Conservation (phyloP, 1,139 yeast genomes). For the Yamadazyma blattariae region DNA sequence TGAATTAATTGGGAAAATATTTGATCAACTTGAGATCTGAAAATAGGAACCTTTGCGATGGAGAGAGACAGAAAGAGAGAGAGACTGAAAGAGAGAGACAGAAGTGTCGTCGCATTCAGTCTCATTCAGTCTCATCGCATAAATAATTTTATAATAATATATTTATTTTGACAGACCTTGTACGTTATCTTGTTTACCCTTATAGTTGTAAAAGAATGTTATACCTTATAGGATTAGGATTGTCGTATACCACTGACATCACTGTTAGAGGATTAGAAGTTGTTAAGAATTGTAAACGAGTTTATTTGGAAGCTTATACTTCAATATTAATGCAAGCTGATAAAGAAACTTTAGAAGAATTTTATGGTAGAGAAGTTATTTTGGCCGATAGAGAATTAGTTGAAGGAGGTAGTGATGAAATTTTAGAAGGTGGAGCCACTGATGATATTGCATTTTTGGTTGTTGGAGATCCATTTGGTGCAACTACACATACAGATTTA, state of each 20-base stretch:
- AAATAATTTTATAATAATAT: too few species aligned
- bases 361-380: slow-evolving; percentile 81
- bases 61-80: too few species aligned
- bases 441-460: slow-evolving; percentile 92
- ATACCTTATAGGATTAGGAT: slow-evolving; percentile 87
- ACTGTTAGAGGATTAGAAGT: slow-evolving; percentile 92
- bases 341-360: slow-evolving; percentile 62
- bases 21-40: slow-evolving; percentile 8
- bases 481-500: slow-evolving; percentile 95
- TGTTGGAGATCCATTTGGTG: slow-evolving; percentile 98
- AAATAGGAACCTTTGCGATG: too few species aligned
- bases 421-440: slow-evolving; percentile 68
- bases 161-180: too few species aligned
- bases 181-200: too few species aligned
- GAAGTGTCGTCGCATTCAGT: too few species aligned
- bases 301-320: slow-evolving; percentile 92
- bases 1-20: slow-evolving; percentile 6
- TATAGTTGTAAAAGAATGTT: slow-evolving; percentile 73
- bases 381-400: slow-evolving; percentile 94
- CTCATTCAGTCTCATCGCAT: too few species aligned
- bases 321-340: slow-evolving; percentile 93
- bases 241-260: slow-evolving; percentile 85
- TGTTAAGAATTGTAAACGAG: slow-evolving; percentile 78
- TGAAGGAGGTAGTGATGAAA: slow-evolving; percentile 82
- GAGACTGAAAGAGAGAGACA: too few species aligned